These are phyloP conservation scores for Aspergillus sp. DNA, from an alignment of 2,329 filamentous ascomycete genomes.

Conservation along the genomic window DNA sequence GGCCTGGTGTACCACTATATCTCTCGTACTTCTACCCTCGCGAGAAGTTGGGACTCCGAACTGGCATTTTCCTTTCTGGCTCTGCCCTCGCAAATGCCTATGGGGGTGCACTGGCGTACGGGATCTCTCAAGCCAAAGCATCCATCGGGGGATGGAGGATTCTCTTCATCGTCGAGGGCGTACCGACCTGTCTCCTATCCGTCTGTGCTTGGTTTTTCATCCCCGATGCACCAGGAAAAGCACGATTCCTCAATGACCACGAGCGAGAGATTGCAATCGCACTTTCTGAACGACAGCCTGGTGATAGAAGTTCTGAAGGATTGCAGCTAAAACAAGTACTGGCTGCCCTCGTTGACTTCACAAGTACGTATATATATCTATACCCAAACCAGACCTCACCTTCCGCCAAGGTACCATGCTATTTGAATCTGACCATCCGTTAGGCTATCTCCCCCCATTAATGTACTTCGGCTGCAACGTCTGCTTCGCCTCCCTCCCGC, in stretches of 20 bases:
- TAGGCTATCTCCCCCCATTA: conserved; percentile 20
- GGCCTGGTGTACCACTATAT: conserved; percentile 44
- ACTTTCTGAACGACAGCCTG: too few species aligned
- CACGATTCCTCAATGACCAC: conserved; percentile 52
- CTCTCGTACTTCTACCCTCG: conserved; percentile 57
- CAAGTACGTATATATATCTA: too few species aligned
- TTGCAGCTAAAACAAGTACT: too few species aligned
- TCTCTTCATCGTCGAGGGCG: conserved; percentile 61
- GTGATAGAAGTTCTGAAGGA: too few species aligned
- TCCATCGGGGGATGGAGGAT: conserved; percentile 60
- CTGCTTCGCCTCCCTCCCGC: conserved; percentile 60
- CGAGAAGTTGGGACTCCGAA: conserved; percentile 52
- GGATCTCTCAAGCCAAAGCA: conserved; percentile 57
- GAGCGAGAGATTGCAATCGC: conserved; percentile 52
- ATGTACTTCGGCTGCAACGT: conserved; percentile 62
- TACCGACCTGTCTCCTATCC: conserved; percentile 54
- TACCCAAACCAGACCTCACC: too few species aligned
- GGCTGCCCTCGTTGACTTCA: too few species aligned
- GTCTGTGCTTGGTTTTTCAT: conserved; percentile 52
- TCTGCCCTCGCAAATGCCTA: conserved; percentile 75
- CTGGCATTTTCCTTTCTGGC: conserved; percentile 50
- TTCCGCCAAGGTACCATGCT: too few species aligned
- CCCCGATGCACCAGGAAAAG: conserved; percentile 49
- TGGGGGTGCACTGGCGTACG: conserved; percentile 63
- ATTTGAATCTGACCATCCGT: too few species aligned